These are phyloP conservation scores for Gleditsia sinensis DNA, from an alignment of 306 rosid genomes.

Conservation along the genomic window DNA sequence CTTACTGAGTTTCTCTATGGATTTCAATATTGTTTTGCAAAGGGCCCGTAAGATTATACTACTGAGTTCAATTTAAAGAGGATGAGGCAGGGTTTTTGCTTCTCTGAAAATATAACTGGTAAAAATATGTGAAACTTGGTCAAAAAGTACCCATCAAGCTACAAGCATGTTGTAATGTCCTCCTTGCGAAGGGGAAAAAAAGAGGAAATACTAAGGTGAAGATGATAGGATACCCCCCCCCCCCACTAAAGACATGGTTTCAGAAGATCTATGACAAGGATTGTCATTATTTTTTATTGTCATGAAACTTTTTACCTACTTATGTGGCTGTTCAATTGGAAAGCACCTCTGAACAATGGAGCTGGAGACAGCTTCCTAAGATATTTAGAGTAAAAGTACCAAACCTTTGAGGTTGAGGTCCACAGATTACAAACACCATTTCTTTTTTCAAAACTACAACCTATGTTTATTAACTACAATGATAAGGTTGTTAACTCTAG, in stretches of 20 bases:
- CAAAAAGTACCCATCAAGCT: background rate
- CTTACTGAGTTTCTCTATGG: background rate
- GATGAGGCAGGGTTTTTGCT: background rate
- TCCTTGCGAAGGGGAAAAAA: too few relatives aligned
- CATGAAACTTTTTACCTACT: too few relatives aligned
- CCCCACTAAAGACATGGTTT: too few relatives aligned
- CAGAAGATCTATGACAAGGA: too few relatives aligned
- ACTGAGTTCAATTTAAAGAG: too few relatives aligned
- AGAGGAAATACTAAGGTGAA: too few relatives aligned
- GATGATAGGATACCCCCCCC: too few relatives aligned
- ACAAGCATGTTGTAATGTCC: too few relatives aligned
- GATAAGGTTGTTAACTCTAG: background rate
- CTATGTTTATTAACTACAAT: background rate
- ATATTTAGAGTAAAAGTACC: background rate
- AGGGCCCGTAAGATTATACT: background rate
- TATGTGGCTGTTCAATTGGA: too few relatives aligned
- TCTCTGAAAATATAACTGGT: background rate
- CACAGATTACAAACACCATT: background rate
- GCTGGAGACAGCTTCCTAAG: background rate
- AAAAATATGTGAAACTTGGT: background rate
- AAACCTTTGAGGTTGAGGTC: background rate
- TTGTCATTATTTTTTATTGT: too few relatives aligned
- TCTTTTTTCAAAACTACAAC: background rate
- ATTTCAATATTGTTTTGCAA: background rate
- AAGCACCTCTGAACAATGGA: too few relatives aligned